Conservation (phyloP, 345 rosid genomes). For the Salix brachista region DNA sequence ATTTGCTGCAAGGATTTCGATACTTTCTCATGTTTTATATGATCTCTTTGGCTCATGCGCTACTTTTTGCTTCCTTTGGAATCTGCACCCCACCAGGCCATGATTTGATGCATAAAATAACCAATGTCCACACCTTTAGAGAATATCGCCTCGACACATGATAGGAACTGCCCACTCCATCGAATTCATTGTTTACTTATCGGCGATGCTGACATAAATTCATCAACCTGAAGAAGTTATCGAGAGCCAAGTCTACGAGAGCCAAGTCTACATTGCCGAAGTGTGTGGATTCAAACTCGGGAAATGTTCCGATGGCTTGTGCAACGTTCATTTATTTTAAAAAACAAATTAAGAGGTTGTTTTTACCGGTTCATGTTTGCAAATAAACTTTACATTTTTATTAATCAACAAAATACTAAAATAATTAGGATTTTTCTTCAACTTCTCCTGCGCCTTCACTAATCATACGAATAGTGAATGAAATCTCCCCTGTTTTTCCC, state of each 20-base stretch:
- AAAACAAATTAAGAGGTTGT: background rate
- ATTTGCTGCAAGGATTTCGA: background rate
- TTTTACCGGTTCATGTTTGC: background rate
- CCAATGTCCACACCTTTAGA: background rate
- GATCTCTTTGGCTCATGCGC: slow-evolving; percentile 31
- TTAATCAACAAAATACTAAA: no score
- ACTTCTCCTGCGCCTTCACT: no score
- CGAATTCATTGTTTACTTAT: background rate
- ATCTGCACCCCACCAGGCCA: slow-evolving; percentile 18
- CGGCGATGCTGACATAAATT: background rate
- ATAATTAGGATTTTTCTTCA: no score
- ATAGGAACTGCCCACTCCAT: background rate
- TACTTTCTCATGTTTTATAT: slow-evolving; percentile 28
- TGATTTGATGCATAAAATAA: background rate
- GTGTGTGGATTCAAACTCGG: background rate
- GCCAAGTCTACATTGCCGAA: background rate
- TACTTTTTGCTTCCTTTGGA: slow-evolving; percentile 29
- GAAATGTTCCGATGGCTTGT: background rate
- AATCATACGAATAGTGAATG: no score
- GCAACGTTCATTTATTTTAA: background rate
- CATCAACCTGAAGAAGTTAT: background rate
- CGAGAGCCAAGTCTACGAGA: background rate
- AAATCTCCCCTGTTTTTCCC: no score
- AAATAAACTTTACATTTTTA: background rate
- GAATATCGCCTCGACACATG: background rate